Percentiles rank a stretch among this genome's conserved stretches.
Conservation (phyloP, 2,329 filamentous ascomycete species). For the Botrytis galanthina region DNA sequence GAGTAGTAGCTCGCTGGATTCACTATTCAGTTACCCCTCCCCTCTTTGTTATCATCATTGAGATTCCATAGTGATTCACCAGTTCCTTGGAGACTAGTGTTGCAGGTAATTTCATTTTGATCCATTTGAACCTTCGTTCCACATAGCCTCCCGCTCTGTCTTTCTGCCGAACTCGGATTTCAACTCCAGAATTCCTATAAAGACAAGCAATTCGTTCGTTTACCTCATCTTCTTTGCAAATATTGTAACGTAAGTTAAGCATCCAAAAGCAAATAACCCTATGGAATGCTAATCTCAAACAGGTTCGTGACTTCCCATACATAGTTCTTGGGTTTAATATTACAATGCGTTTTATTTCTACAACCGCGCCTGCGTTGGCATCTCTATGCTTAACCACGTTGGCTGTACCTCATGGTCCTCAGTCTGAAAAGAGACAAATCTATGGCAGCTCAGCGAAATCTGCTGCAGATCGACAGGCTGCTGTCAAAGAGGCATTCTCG, state of each 20-base stretch:
- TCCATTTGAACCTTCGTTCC: background rate
- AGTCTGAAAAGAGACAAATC: conserved; percentile 23
- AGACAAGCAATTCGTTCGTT: background rate
- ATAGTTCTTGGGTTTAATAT: conserved; percentile 13
- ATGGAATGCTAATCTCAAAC: background rate
- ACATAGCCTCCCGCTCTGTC: background rate
- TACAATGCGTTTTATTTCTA: conserved; percentile 29
- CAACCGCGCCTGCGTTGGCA: conserved; percentile 25
- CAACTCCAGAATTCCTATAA: background rate
- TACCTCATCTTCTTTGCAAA: background rate
- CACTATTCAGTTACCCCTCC: conserved; percentile 4
- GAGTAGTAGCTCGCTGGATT: background rate
- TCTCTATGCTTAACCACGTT: conserved; percentile 23
- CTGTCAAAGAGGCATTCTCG: conserved; percentile 67
- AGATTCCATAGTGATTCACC: background rate
- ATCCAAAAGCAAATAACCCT: background rate
- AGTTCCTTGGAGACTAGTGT: background rate
- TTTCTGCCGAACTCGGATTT: background rate
- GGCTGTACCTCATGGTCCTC: conserved; percentile 26
- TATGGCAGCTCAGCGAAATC: conserved; percentile 21
- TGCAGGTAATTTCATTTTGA: background rate
- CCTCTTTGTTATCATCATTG: background rate
- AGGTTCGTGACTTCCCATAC: background rate
- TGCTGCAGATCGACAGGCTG: conserved; percentile 46
- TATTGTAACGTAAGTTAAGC: background rate